Evolutionary conservation across 495 filamentous ascomycete species (phyloP), one percentile per base, ranked within the genome.

Genomic region (Annulohypoxylon bovei): DNA sequence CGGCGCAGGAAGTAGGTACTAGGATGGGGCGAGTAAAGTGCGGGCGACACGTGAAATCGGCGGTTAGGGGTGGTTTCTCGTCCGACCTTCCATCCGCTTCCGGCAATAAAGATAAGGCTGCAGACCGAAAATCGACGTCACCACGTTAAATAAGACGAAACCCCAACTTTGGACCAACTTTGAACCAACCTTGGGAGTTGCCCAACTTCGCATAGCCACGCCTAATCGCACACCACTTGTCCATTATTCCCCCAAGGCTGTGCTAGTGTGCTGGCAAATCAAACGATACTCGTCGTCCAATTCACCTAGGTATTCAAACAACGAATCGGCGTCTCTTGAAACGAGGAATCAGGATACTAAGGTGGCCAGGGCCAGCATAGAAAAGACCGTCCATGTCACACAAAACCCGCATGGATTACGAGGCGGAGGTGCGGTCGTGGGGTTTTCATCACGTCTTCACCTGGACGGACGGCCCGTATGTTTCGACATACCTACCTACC

Each of bases 381-480:
- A 32, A 32, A 58, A 55, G 25, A 52, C 33, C 12, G 44, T 12
- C 16, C 40, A 76, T 76, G 68, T 63, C 59, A 46, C 63, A 54
- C 35, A 71, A 67, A 58, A 53, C 46, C 18, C 70, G 37, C 39
- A 50, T 30, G 22, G 70, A 77, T 42, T 68, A 59, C 16, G 92
- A 94, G 77, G 77, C 79, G 33, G 80, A 91, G 40, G 92, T 95
- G 32, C 81, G 83, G 25, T 86, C 88, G 22, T 95, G 92, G 92
- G 93, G 92, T 1, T 95, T 94, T 77, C 68, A 71, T 1, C 83
- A 89, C 74, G 90, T 94, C 64, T 95, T 93, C 62, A 93, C 91
- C 22, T 95, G 93, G 92, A 87, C 85, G 6, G 93, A 97, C 81
- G 82, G 87, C 25, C 88, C 89, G 88, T 92, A 88, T 56, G 85